Conservation (phyloP, 345 rosid species). For the Aquilaria yunnanensis region DNA sequence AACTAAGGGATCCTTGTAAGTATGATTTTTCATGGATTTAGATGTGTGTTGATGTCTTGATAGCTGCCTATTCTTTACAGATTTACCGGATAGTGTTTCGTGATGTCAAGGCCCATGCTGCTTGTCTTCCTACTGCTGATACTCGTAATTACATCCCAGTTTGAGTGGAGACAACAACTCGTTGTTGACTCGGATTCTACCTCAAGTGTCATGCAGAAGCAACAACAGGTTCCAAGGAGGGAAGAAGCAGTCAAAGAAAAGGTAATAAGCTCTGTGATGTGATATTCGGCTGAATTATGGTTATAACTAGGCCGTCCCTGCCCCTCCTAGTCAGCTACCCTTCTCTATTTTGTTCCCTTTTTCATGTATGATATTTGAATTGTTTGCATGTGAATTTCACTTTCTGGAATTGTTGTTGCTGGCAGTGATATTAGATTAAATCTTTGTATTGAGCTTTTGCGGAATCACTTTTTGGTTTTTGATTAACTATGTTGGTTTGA, state of each 20-base stretch:
- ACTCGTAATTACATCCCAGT: constrained; percentile 79
- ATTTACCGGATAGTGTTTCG: constrained; percentile 23
- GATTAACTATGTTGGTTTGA: too few species aligned
- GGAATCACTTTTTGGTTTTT: too few species aligned
- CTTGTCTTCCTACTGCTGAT: constrained; percentile 67
- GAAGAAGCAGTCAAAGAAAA: constrained; percentile 84
- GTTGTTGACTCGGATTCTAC: constrained; percentile 51
- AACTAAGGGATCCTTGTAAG: too few species aligned
- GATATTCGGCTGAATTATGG: not conserved
- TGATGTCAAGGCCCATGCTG: constrained; percentile 75
- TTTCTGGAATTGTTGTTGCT: too few species aligned
- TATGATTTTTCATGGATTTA: not conserved
- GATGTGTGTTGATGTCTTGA: constrained; percentile 1
- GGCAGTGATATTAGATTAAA: too few species aligned
- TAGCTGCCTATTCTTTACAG: constrained; percentile 24
- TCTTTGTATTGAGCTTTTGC: too few species aligned
- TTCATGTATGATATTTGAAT: not conserved
- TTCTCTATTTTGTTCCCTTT: not conserved
- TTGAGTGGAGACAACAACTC: constrained; percentile 91
- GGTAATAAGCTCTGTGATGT: constrained; percentile 26
- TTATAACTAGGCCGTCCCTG: not conserved
- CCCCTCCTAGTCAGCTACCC: not conserved
- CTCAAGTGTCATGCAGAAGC: constrained; percentile 48
- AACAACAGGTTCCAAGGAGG: constrained; percentile 40
- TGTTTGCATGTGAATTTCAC: not conserved